These are phyloP conservation scores for Microthlaspi erraticum DNA, from an alignment of 345 rosid genomes.

Conservation along the genomic window DNA sequence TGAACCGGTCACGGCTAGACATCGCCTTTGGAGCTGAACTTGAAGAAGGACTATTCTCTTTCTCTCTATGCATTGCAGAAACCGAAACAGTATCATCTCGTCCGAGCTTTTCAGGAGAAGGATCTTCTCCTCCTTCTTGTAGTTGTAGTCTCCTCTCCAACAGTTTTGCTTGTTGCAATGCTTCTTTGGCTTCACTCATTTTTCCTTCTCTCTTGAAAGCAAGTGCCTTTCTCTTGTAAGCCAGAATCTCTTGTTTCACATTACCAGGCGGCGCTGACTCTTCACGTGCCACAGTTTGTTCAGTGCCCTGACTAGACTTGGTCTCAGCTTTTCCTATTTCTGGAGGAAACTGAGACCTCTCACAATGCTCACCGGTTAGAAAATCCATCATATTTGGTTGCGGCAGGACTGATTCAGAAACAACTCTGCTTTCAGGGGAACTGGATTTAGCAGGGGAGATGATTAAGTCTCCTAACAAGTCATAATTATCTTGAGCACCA, in stretches of 20 bases:
- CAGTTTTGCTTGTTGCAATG: conserved; percentile 76
- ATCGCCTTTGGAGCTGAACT: conserved; percentile 59
- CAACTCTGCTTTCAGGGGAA: conserved; percentile 32
- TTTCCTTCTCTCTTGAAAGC: conserved; percentile 85
- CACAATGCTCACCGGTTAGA: conserved; percentile 52
- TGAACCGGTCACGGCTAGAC: conserved; percentile 84
- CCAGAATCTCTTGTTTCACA: conserved; percentile 60
- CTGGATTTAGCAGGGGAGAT: conserved; percentile 42
- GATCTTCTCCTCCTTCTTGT: conserved; percentile 39
- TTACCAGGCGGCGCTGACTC: conserved; percentile 35
- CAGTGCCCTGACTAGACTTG: too few relatives aligned
- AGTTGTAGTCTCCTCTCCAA: conserved; percentile 69
- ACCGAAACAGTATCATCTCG: conserved; percentile 20
- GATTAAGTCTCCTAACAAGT: conserved; percentile 43
- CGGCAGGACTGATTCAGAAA: conserved; percentile 39
- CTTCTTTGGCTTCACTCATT: conserved; percentile 78
- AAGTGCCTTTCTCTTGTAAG: conserved; percentile 77
- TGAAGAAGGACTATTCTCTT: conserved; percentile 52
- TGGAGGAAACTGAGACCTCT: conserved; percentile 37
- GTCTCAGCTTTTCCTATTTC: conserved; percentile 45
- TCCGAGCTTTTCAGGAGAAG: conserved; percentile 40
- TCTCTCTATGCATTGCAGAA: conserved; percentile 39
- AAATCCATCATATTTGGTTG: conserved; percentile 51
- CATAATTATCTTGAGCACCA: conserved; percentile 32
- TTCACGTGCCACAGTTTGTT: conserved; percentile 23